Evolutionary conservation across 768 basidiomycete species (phyloP).

Genomic region (Boletus rufocinnamomeus): DNA sequence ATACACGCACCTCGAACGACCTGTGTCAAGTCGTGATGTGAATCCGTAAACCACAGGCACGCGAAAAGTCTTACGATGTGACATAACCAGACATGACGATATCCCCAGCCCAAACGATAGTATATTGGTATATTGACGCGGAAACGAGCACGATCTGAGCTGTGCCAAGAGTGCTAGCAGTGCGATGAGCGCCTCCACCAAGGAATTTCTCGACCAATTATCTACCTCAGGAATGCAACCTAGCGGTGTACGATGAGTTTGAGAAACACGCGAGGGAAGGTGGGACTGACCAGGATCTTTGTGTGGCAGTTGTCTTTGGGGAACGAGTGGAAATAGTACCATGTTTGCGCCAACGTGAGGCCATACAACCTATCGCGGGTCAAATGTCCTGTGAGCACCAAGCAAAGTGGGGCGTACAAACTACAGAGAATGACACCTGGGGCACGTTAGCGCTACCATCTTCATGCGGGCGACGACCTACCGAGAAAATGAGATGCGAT

Average conservation of each 20-base stretch:
- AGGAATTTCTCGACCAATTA: not conserved
- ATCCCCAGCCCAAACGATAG: slow-evolving; percentile 32
- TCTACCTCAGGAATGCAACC: slow-evolving; percentile 34
- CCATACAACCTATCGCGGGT: slow-evolving; percentile 35
- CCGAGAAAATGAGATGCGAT: slow-evolving; percentile 34
- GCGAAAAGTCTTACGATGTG: slow-evolving; percentile 24
- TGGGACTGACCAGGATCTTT: slow-evolving; percentile 34
- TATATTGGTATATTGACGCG: slow-evolving; percentile 36
- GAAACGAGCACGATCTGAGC: slow-evolving; percentile 33
- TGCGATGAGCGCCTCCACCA: not conserved
- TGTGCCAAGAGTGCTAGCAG: slow-evolving; percentile 28
- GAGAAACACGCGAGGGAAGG: not conserved
- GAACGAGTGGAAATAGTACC: slow-evolving; percentile 36
- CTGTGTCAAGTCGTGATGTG: slow-evolving; percentile 8
- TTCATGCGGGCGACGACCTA: not conserved
- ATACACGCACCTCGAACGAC: slow-evolving; percentile 29
- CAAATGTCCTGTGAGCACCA: not conserved
- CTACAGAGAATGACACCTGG: slow-evolving; percentile 36
- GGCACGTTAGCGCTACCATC: slow-evolving; percentile 4
- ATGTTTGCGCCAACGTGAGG: slow-evolving; percentile 38
- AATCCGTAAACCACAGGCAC: not conserved
- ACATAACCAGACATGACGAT: slow-evolving; percentile 28
- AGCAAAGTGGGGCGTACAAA: slow-evolving; percentile 24
- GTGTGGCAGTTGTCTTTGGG: slow-evolving; percentile 32
- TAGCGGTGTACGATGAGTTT: slow-evolving; percentile 5